Percentiles rank a stretch among this genome's conserved stretches.
phyloP scores from a whole-genome alignment of 176 grass and related monocot genomes.

The Ensete glaucum region DNA sequence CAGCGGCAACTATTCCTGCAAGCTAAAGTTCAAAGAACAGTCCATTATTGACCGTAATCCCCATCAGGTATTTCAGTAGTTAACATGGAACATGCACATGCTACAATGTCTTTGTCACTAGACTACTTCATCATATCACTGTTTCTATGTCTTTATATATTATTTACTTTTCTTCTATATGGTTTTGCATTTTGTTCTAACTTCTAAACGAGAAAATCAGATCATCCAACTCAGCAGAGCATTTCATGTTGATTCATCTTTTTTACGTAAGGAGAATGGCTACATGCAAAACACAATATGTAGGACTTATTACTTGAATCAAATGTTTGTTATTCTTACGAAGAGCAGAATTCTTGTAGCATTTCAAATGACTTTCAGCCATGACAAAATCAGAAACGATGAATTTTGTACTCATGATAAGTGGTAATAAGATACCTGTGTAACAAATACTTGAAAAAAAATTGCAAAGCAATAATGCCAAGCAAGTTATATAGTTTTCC shows the following conservation, averaged over 20 bases:
- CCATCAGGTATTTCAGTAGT: slow-evolving; percentile 50
- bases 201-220: background rate
- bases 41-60: slow-evolving; percentile 88
- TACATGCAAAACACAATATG: background rate
- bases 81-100: background rate
- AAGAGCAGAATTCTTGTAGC: no score
- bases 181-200: no score
- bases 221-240: background rate
- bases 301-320: background rate
- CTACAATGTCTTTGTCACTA: background rate
- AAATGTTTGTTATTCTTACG: background rate
- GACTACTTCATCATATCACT: background rate
- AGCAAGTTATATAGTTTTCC: no score
- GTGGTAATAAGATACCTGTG: no score
- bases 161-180: no score
- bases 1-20: slow-evolving; percentile 82
- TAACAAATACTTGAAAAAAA: no score
- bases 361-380: no score
- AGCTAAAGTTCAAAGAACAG: slow-evolving; percentile 97
- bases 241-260: background rate
- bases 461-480: no score
- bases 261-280: background rate
- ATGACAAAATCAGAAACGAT: no score
- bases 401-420: no score
- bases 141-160: no score